These are phyloP conservation scores for Betula pendula DNA, from an alignment of 306 rosid genomes.

Conservation along the genomic window DNA sequence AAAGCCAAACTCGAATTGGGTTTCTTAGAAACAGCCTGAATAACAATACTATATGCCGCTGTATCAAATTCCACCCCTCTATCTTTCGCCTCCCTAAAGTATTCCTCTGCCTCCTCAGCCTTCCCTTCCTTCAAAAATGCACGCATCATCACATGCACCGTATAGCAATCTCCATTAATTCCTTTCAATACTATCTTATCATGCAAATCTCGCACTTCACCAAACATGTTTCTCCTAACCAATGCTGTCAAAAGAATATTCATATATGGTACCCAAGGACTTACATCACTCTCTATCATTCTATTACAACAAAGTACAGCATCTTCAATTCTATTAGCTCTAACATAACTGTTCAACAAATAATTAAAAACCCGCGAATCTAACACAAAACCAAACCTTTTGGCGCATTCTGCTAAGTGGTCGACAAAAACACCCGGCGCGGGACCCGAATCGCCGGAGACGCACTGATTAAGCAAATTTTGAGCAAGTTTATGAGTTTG, in stretches of 20 bases:
- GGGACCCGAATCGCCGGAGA: conserved; percentile 36
- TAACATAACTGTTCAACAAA: conserved; percentile 57
- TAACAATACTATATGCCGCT: conserved; percentile 45
- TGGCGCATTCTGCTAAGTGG: conserved; percentile 40
- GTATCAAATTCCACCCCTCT: conserved; percentile 57
- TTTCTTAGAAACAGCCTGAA: conserved; percentile 53
- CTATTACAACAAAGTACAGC: conserved; percentile 53
- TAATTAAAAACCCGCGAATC: conserved; percentile 52
- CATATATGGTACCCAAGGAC: conserved; percentile 42
- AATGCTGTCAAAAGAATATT: conserved; percentile 54
- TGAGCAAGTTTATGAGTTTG: conserved; percentile 24
- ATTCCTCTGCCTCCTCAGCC: conserved; percentile 48
- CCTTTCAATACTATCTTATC: conserved; percentile 48
- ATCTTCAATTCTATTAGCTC: conserved; percentile 48
- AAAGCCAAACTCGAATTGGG: conserved; percentile 38
- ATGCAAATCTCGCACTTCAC: conserved; percentile 39
- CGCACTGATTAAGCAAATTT: conserved; percentile 41
- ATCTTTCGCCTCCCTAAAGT: conserved; percentile 37
- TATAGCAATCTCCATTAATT: conserved; percentile 47
- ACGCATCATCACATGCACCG: conserved; percentile 49
- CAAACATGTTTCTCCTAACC: conserved; percentile 53
- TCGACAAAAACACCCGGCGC: conserved; percentile 36
- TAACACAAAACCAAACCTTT: conserved; percentile 39
- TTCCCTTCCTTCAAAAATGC: conserved; percentile 52
- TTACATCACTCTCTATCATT: conserved; percentile 45